phyloP scores from a whole-genome alignment of 2,329 filamentous ascomycete species.

The Chrysoporthe deuterocubensis region DNA sequence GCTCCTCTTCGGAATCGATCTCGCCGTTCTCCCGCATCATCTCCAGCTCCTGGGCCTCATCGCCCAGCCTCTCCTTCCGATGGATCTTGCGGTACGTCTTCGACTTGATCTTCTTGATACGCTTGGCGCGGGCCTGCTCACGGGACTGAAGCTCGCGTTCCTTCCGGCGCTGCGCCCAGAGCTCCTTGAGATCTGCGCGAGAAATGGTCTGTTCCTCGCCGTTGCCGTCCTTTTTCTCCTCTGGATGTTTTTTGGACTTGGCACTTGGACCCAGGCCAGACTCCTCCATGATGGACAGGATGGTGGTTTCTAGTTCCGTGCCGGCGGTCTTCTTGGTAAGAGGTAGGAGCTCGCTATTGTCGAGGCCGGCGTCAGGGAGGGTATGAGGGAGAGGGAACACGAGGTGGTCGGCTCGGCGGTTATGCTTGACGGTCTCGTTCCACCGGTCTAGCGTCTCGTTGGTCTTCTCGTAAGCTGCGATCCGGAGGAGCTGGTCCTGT shows the following conservation, averaged over 20 bases:
- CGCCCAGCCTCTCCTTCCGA: slow-evolving; percentile 68
- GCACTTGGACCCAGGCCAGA: slow-evolving; percentile 68
- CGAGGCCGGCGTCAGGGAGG: slow-evolving; percentile 62
- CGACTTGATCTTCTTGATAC: slow-evolving; percentile 99
- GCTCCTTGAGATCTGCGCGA: slow-evolving; percentile 71
- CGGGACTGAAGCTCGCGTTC: slow-evolving; percentile 85
- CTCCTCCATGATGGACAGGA: slow-evolving; percentile 87
- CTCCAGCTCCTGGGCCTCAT: slow-evolving; percentile 57
- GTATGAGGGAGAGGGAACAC: slow-evolving; percentile 83
- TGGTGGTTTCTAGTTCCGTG: slow-evolving; percentile 83
- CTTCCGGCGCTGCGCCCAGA: slow-evolving; percentile 75
- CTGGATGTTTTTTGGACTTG: slow-evolving; percentile 59
- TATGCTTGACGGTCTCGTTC: slow-evolving; percentile 94
- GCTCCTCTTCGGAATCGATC: slow-evolving; percentile 67
- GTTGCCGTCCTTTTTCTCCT: slow-evolving; percentile 66
- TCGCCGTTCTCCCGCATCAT: slow-evolving; percentile 58
- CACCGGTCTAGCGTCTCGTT: slow-evolving; percentile 90
- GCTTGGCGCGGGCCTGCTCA: slow-evolving; percentile 84
- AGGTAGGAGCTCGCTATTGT: slow-evolving; percentile 67
- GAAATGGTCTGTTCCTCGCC: slow-evolving; percentile 72
- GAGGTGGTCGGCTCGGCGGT: slow-evolving; percentile 88
- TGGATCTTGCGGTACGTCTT: slow-evolving; percentile 93
- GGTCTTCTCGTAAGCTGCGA: slow-evolving; percentile 84
- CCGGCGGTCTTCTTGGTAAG: slow-evolving; percentile 66
- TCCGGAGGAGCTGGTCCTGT: slow-evolving; percentile 82